Conservation (phyloP, 345 rosid genomes). For the Anastatica hierochuntica region DNA sequence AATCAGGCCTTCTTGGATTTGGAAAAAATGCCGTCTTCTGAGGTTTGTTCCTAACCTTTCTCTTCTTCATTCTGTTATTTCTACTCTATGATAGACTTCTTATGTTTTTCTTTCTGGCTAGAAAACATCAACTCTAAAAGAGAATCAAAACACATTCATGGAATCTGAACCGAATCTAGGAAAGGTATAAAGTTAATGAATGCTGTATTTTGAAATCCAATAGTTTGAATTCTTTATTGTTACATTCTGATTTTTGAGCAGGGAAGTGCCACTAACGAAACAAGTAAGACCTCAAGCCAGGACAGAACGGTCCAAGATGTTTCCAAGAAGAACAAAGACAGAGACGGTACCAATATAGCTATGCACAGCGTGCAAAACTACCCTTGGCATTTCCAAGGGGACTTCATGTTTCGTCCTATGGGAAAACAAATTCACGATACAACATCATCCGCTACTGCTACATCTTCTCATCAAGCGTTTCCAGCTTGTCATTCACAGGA, state of each 20-base stretch:
- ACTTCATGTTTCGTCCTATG: conserved; percentile 36
- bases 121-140: too few species aligned
- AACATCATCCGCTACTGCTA: conserved; percentile 35
- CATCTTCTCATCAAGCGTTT: conserved; percentile 41
- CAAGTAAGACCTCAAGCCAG: conserved; percentile 35
- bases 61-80: not conserved
- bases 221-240: conserved; percentile 17
- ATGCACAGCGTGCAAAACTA: conserved; percentile 34
- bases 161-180: conserved; percentile 40
- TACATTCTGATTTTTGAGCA: conserved; percentile 31
- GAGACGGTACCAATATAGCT: conserved; percentile 20
- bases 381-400: conserved; percentile 47
- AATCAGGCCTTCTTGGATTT: conserved; percentile 42
- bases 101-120: conserved; percentile 19
- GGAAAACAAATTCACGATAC: conserved; percentile 40
- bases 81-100: conserved; percentile 3
- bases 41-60: conserved; percentile 27
- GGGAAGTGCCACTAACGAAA: conserved; percentile 38
- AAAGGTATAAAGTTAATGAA: conserved; percentile 44
- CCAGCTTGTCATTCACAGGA: conserved; percentile 47
- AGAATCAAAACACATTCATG: conserved; percentile 47
- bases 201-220: conserved; percentile 26
- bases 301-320: conserved; percentile 29
- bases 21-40: conserved; percentile 51
- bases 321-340: conserved; percentile 14